Base-by-base conservation (phyloP, 2,329 filamentous ascomycete genomes). In the Reticulascus tulasneorum region DNA sequence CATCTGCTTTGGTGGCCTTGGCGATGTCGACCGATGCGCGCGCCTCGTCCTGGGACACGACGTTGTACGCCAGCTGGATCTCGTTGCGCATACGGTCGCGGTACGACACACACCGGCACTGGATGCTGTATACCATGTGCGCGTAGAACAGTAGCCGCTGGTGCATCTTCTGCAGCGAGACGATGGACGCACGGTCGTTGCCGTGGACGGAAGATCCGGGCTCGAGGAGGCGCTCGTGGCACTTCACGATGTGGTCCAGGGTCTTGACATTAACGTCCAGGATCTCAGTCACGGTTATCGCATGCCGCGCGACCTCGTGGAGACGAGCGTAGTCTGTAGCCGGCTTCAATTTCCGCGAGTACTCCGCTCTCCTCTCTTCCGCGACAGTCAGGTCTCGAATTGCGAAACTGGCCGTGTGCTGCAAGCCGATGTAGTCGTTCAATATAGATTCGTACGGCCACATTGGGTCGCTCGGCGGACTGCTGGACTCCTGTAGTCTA, bases 41-140 rank as follows among this genome's bases (percentile, higher is more conserved):
- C 0, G 64, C 52, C 29, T 69, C 63, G 23, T 63, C 48, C 42
- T 69, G 64, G 0, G 64, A 58, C 0, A 67, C 62, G 0, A 44
- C 55, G 42, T 71, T 64, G 48, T 66, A 72, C 0, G 60, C 47
- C 44, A 82, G 59, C 41, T 79, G 55, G 56, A 81, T 63, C 67
- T 81, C 52, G 58, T 79, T 53, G 54, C 71, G 30, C 52, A 82
- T 57, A 42, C 77, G 42, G 15, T 63, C 53, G 8, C 59, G 55
- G 47, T 64, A 68, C 1, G 65, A 56, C 0, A 39, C 37, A 0
- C 63, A 55, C 11, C 67, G 56, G 9, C 50, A 40, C 2, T 54
- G 53, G 1, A 67, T 50, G 38, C 54, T 60, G 11, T 47, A 42
- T 3, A 64, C 32, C 7, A 62, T 52, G 22, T 58, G 50, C 19